These are phyloP conservation scores for Wickerhamiella vanderwaltii DNA, from an alignment of 805 yeast genomes.

Conservation along the genomic window DNA sequence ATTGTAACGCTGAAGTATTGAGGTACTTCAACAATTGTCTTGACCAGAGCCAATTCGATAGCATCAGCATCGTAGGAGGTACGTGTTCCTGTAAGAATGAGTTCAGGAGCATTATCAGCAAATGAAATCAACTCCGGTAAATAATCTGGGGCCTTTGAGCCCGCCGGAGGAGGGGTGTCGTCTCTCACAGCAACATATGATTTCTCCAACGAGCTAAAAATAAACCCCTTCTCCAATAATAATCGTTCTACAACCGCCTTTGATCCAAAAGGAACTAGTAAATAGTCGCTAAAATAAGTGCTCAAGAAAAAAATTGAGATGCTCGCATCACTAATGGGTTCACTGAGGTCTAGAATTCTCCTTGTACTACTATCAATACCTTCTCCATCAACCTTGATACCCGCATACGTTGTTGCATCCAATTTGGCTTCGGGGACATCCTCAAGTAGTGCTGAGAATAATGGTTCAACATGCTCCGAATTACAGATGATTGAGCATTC, in stretches of 20 bases:
- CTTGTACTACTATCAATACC: conserved; percentile 40
- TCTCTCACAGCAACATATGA: conserved; percentile 28
- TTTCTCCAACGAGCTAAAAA: conserved; percentile 35
- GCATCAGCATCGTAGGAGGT: conserved; percentile 29
- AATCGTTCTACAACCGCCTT: conserved; percentile 36
- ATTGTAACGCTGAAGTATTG: conserved; percentile 23
- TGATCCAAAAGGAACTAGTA: conserved; percentile 40
- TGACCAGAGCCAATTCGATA: conserved; percentile 30
- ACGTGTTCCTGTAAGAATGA: conserved; percentile 49
- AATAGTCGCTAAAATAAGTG: conserved; percentile 52
- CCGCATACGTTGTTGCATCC: conserved; percentile 33
- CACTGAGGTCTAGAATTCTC: conserved; percentile 43
- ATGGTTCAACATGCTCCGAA: conserved; percentile 27
- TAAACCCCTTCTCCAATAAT: conserved; percentile 34
- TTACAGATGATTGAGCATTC: conserved; percentile 52
- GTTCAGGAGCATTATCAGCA: conserved; percentile 20
- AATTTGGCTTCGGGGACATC: conserved; percentile 13
- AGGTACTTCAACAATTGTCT: conserved; percentile 26
- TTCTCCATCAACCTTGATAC: conserved; percentile 49
- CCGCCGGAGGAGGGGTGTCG: background rate
- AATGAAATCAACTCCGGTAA: conserved; percentile 1
- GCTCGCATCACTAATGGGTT: conserved; percentile 44
- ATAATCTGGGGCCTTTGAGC: background rate
- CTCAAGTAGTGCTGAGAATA: conserved; percentile 33
- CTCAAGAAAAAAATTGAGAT: conserved; percentile 51